These are phyloP conservation scores for Suhomyces chickasaworum DNA, from an alignment of 1,139 yeast species.

Conservation along the genomic window DNA sequence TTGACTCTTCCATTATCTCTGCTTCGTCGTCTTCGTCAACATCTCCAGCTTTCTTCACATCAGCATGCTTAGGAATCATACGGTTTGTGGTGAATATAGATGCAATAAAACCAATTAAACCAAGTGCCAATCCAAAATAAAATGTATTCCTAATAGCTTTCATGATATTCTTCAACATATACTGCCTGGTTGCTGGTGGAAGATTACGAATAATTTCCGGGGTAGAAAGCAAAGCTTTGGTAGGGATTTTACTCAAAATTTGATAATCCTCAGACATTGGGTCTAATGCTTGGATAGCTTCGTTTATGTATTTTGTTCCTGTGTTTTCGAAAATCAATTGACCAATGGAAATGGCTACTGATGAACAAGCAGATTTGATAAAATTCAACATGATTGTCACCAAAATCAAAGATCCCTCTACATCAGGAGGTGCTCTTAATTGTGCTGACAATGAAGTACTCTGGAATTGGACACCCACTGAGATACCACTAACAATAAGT, in stretches of 20 bases:
- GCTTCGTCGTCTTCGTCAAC: constrained; percentile 1
- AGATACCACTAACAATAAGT: constrained; percentile 54
- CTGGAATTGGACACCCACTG: constrained; percentile 58
- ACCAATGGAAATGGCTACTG: constrained; percentile 48
- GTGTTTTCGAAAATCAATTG: constrained; percentile 47
- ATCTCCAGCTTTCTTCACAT: constrained; percentile 26
- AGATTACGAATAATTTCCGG: constrained; percentile 32
- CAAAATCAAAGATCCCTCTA: constrained; percentile 52
- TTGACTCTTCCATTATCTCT: not conserved
- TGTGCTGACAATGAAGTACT: constrained; percentile 55
- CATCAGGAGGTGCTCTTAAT: constrained; percentile 51
- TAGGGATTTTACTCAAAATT: constrained; percentile 22
- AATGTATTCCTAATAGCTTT: constrained; percentile 42
- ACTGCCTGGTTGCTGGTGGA: constrained; percentile 24
- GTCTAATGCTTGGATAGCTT: constrained; percentile 19
- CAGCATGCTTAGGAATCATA: constrained; percentile 38
- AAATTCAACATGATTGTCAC: constrained; percentile 53
- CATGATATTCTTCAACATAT: constrained; percentile 37
- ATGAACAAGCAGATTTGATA: constrained; percentile 50
- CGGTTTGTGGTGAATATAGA: constrained; percentile 33
- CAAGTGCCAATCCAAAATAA: constrained; percentile 41
- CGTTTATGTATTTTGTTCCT: constrained; percentile 26
- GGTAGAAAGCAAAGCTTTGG: constrained; percentile 28
- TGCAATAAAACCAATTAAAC: constrained; percentile 27
- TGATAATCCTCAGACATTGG: constrained; percentile 20